Evolutionary conservation across 352 stramenopile genomes (phyloP).

Genomic region (Hyaloperonospora brassicae): DNA sequence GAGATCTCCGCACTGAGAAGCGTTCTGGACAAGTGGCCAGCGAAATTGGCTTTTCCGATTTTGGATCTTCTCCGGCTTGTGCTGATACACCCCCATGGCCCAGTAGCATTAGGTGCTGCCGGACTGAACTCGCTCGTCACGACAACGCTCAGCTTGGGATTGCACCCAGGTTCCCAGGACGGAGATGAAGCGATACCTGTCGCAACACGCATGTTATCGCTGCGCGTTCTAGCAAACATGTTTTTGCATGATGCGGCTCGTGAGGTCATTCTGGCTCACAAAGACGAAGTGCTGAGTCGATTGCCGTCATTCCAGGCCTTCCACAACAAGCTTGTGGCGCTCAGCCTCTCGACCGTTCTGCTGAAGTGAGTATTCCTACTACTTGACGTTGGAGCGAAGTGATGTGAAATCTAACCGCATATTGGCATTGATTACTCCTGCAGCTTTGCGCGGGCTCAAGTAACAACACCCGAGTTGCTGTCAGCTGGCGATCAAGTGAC

Average conservation of each 20-base stretch:
- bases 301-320: constrained; percentile 40
- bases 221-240: constrained; percentile 75
- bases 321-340: constrained; percentile 54
- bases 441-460: constrained; percentile 39
- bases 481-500: constrained; percentile 43
- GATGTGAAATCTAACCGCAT: constrained; percentile 4
- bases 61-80: constrained; percentile 89
- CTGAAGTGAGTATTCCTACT: constrained; percentile 46
- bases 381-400: background rate
- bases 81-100: constrained; percentile 83
- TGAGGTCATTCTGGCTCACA: constrained; percentile 39
- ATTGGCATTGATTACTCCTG: constrained; percentile 4
- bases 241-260: constrained; percentile 48
- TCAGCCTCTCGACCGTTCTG: constrained; percentile 62
- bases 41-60: constrained; percentile 78
- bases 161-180: constrained; percentile 18
- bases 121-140: constrained; percentile 30
- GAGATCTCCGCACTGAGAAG: constrained; percentile 59
- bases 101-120: constrained; percentile 28
- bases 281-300: constrained; percentile 43
- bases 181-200: constrained; percentile 36
- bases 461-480: constrained; percentile 26
- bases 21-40: constrained; percentile 64
- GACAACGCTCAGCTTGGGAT: constrained; percentile 33
- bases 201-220: constrained; percentile 60